phyloP scores from a whole-genome alignment of 176 grass and related monocot species.

The Aegilops speltoides region DNA sequence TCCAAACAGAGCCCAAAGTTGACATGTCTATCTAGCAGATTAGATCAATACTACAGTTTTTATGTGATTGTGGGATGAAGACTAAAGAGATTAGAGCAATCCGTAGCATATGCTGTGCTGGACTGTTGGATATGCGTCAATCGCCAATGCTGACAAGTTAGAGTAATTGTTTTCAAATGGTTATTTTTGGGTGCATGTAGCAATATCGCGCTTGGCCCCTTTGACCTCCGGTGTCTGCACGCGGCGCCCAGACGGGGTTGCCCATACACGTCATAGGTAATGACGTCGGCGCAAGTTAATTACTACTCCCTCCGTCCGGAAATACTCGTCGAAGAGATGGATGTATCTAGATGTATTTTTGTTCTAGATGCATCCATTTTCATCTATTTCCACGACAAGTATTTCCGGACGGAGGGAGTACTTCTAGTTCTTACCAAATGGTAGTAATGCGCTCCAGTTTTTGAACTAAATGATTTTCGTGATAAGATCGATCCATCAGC shows the following conservation, averaged over 20 bases:
- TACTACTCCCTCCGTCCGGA: too few species aligned
- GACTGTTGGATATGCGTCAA: neutral
- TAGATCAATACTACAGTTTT: neutral
- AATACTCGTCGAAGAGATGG: too few species aligned
- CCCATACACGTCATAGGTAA: too few species aligned
- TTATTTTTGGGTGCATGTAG: neutral
- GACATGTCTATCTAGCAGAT: neutral
- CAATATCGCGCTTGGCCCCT: neutral
- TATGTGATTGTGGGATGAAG: neutral
- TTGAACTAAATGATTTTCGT: too few species aligned
- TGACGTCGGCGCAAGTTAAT: too few species aligned
- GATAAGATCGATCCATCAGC: too few species aligned
- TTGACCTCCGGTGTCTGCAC: neutral
- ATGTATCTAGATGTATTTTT: too few species aligned
- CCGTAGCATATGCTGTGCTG: neutral
- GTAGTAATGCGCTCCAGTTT: too few species aligned
- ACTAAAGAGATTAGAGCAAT: neutral
- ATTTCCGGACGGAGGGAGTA: too few species aligned
- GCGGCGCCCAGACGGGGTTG: constrained; percentile 17
- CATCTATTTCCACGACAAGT: too few species aligned
- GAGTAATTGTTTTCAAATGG: neutral
- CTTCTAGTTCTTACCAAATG: too few species aligned
- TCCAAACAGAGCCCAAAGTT: neutral
- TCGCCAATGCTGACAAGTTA: neutral
- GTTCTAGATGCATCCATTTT: too few species aligned